phyloP scores from a whole-genome alignment of 768 basidiomycete genomes.

The Russula olivacea region DNA sequence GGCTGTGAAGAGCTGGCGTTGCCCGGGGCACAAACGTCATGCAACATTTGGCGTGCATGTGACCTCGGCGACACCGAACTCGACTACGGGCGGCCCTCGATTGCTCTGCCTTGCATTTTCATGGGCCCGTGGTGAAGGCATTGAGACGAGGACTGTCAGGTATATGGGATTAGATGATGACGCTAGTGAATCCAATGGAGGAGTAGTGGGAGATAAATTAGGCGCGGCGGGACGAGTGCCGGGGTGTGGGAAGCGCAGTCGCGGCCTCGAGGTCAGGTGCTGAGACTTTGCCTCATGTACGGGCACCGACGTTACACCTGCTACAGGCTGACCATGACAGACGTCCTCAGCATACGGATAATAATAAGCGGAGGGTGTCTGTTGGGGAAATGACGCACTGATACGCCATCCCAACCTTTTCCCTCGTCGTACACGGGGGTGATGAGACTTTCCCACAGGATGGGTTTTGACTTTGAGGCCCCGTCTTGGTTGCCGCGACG shows the following conservation, averaged over 20 bases:
- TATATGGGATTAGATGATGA: neutral
- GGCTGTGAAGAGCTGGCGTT: too few relatives aligned
- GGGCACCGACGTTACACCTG: neutral
- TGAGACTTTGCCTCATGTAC: neutral
- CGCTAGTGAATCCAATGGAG: neutral
- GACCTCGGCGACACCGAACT: constrained; percentile 12
- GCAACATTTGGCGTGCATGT: neutral
- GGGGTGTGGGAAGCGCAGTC: neutral
- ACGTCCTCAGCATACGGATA: neutral
- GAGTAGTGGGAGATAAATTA: neutral
- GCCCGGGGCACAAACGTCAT: neutral
- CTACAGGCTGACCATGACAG: constrained; percentile 6
- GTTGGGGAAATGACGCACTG: constrained; percentile 2
- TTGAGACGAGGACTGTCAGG: constrained; percentile 12
- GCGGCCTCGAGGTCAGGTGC: neutral
- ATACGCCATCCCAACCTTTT: constrained; percentile 15
- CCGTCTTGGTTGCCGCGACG: neutral
- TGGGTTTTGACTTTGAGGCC: neutral
- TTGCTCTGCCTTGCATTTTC: neutral
- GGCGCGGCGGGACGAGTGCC: neutral
- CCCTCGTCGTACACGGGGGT: neutral
- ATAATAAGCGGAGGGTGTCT: neutral
- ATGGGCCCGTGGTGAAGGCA: constrained; percentile 1
- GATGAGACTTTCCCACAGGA: constrained; percentile 12
- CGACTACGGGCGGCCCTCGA: constrained; percentile 6